Evolutionary conservation across 2,329 filamentous ascomycete species (phyloP).

Genomic region (Phialophora tarda): DNA sequence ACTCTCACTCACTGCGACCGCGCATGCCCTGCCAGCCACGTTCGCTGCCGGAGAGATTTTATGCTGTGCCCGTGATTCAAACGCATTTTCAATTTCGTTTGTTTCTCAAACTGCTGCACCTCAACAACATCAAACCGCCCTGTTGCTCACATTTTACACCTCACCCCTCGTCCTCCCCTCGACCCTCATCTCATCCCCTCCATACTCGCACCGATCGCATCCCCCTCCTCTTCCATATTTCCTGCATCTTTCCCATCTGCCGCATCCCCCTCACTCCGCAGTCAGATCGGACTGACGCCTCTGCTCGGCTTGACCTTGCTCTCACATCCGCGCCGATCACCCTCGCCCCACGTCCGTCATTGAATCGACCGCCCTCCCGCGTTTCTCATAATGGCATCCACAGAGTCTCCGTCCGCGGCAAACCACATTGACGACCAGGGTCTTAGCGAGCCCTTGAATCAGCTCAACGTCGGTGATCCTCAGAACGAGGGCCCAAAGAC

Average conservation of each 20-base stretch:
- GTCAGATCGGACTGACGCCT: slow-evolving; percentile 1
- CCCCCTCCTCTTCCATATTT: slow-evolving; percentile 35
- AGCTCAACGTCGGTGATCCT: slow-evolving; percentile 68
- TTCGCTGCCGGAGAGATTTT: slow-evolving; percentile 5
- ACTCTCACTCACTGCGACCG: not conserved
- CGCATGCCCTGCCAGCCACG: slow-evolving; percentile 9
- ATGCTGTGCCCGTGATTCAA: slow-evolving; percentile 15
- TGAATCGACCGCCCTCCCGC: slow-evolving; percentile 26
- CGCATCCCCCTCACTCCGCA: slow-evolving; percentile 13
- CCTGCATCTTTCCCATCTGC: slow-evolving; percentile 24
- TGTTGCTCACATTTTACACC: slow-evolving; percentile 13
- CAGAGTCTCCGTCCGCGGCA: slow-evolving; percentile 60
- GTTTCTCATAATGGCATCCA: slow-evolving; percentile 62
- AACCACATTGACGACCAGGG: slow-evolving; percentile 65
- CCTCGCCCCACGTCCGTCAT: slow-evolving; percentile 38
- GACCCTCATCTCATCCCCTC: slow-evolving; percentile 28
- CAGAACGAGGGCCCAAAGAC: slow-evolving; percentile 82
- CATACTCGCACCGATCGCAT: slow-evolving; percentile 35
- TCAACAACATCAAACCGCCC: slow-evolving; percentile 24
- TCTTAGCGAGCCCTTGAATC: slow-evolving; percentile 66
- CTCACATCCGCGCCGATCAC: slow-evolving; percentile 1
- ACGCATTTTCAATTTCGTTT: slow-evolving; percentile 33
- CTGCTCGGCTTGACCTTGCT: slow-evolving; percentile 14
- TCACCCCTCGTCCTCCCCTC: slow-evolving; percentile 25
- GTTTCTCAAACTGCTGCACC: slow-evolving; percentile 30